Evolutionary conservation across 1,284 basidiomycete genomes (phyloP), one percentile per base, ranked within the genome.

Genomic region (Chalciporus sp.): DNA sequence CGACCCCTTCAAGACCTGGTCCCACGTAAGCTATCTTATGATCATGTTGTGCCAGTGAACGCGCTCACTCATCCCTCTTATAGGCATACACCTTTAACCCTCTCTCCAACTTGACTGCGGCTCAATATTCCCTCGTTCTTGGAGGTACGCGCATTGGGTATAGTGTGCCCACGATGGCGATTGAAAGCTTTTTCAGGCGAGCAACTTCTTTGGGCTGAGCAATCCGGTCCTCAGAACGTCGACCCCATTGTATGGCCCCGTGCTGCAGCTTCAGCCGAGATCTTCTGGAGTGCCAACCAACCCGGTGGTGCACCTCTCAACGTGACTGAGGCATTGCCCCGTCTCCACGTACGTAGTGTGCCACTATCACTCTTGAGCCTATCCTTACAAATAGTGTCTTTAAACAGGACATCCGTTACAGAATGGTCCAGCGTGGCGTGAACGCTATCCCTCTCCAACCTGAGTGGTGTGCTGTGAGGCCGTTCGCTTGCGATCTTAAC

Each of bases 391-490:
- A 19, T 17, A 12, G 8, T 23, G 9, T 10, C 4, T 40, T 14
- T 9, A 42, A 19, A 51, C 79, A 90, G 63, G 88, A 90, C 61
- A 47, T 87, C 31, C 69, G 77, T 16, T 88, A 80, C 65, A 75
- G 88, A 42, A 78, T 88, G 66, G 78, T 82, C 7, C 74, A 81
- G 50, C 73, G 84, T 14, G 89, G 90, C 7, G 71, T 90, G 16
- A 63, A 64, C 0, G 81, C 89, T 1, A 81, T 81, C 19, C 74
- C 79, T 0, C 66, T 92, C 29, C 89, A 91, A 66, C 90, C 90
- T 0, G 72, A 81, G 55, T 90, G 85, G 84, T 92, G 88, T 68
- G 87, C 84, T 1, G 60, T 90, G 35, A 74, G 84, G 37, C 83
- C 85, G 3, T 71, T 75, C 16, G 69, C 63, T 41, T 85, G 83